Evolutionary conservation across 352 stramenopile genomes (phyloP).

Genomic region (Phytophthora hibernalis): DNA sequence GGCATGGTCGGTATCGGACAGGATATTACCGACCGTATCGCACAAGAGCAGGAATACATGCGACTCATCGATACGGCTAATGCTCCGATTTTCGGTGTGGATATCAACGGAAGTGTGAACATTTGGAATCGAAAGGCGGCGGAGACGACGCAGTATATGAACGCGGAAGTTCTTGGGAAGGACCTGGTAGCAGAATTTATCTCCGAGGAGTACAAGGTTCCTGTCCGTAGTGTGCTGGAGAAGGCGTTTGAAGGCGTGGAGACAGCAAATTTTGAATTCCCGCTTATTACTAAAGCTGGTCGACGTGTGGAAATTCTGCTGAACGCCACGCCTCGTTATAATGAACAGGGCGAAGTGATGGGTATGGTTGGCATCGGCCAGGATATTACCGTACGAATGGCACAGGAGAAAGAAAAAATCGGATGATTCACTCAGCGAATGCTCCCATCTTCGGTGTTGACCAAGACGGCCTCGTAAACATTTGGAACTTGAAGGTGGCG

Average conservation of each 20-base stretch:
- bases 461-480: slow-evolving; percentile 57
- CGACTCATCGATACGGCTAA: slow-evolving; percentile 45
- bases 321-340: slow-evolving; percentile 33
- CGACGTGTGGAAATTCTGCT: slow-evolving; percentile 47
- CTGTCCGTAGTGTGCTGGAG: slow-evolving; percentile 19
- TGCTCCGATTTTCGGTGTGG: slow-evolving; percentile 67
- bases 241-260: slow-evolving; percentile 16
- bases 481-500: slow-evolving; percentile 82
- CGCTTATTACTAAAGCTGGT: slow-evolving; percentile 35
- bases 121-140: slow-evolving; percentile 75
- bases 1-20: slow-evolving; percentile 18
- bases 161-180: slow-evolving; percentile 52
- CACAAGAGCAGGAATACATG: slow-evolving; percentile 29
- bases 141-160: slow-evolving; percentile 66
- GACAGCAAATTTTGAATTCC: slow-evolving; percentile 21
- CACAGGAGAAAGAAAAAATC: slow-evolving; percentile 16
- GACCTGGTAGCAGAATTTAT: slow-evolving; percentile 54
- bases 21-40: slow-evolving; percentile 20
- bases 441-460: slow-evolving; percentile 69
- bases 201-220: slow-evolving; percentile 51
- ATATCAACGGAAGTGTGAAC: slow-evolving; percentile 39
- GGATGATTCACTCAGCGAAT: slow-evolving; percentile 33
- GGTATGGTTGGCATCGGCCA: slow-evolving; percentile 22
- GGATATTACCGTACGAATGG: slow-evolving; percentile 19
- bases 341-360: slow-evolving; percentile 20